Percentiles rank a stretch among this genome's conserved stretches.
phyloP scores from a whole-genome alignment of 2,329 filamentous ascomycete species.

The Alternaria angustiovoidea region DNA sequence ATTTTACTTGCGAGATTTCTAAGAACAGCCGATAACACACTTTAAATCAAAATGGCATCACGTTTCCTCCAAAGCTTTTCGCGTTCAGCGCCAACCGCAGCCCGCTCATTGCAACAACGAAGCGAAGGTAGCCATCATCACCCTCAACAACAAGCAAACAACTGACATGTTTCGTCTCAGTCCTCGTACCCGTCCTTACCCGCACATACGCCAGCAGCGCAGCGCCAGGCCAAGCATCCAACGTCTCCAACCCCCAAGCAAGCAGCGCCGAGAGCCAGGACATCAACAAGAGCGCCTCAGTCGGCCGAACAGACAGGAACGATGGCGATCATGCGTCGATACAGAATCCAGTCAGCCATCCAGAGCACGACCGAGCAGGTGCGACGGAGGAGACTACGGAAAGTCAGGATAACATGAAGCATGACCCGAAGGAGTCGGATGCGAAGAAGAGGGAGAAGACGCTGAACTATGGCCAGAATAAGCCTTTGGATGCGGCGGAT shows the following conservation, averaged over 20 bases:
- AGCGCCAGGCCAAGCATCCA: conserved; percentile 19
- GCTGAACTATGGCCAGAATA: conserved; percentile 24
- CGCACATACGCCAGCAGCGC: conserved; percentile 17
- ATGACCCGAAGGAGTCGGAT: conserved; percentile 27
- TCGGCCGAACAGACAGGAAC: conserved; percentile 12
- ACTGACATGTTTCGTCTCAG: not conserved
- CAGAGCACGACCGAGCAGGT: conserved; percentile 15
- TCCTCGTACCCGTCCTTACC: conserved; percentile 2
- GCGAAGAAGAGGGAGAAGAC: conserved; percentile 27
- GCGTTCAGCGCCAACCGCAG: conserved; percentile 6
- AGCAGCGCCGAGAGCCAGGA: conserved; percentile 19
- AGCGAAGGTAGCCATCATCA: conserved; percentile 3
- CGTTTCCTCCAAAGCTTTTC: conserved; percentile 11
- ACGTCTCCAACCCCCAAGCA: conserved; percentile 22
- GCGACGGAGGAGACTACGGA: conserved; percentile 22
- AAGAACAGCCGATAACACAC: not conserved
- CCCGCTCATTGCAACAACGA: conserved; percentile 8
- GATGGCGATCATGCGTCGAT: conserved; percentile 18
- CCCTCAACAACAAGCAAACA: fast-evolving
- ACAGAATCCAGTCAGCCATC: conserved; percentile 21
- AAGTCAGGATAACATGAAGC: conserved; percentile 29
- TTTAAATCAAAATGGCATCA: conserved; percentile 9
- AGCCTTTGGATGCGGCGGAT: conserved; percentile 24
- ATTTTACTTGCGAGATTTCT: fast-evolving
- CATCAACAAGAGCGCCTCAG: conserved; percentile 21